These are phyloP conservation scores for Ustilago trichophora DNA, from an alignment of 1,284 basidiomycete species.

Conservation along the genomic window DNA sequence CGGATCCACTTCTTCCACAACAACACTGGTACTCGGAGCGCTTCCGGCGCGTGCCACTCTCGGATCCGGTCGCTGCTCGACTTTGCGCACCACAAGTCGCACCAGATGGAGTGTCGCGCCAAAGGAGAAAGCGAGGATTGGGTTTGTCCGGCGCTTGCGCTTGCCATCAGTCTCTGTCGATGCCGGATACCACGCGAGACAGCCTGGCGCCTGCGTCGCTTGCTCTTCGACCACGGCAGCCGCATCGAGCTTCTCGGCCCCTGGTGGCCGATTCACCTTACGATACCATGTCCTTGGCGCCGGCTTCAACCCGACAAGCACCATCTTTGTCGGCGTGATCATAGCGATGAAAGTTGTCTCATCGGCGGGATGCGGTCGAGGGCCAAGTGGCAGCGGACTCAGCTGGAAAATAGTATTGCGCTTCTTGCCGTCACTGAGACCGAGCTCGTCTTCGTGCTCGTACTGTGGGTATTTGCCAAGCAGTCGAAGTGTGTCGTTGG, in stretches of 20 bases:
- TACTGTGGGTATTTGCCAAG: slow-evolving; percentile 79
- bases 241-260: slow-evolving; percentile 9
- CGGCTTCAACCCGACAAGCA: slow-evolving; percentile 91
- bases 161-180: slow-evolving; percentile 38
- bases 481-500: slow-evolving; percentile 91
- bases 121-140: slow-evolving; percentile 58
- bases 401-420: slow-evolving; percentile 76
- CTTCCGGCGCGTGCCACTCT: background rate
- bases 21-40: background rate
- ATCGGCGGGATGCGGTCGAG: slow-evolving; percentile 80
- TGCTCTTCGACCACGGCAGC: background rate
- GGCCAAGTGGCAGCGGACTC: slow-evolving; percentile 83
- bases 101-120: slow-evolving; percentile 49
- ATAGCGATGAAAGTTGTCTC: slow-evolving; percentile 84
- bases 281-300: slow-evolving; percentile 86
- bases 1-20: slow-evolving; percentile 35
- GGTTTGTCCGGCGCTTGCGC: slow-evolving; percentile 42
- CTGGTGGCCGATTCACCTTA: slow-evolving; percentile 19
- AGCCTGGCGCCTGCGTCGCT: slow-evolving; percentile 15
- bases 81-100: slow-evolving; percentile 34
- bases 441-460: slow-evolving; percentile 37
- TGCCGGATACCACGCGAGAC: slow-evolving; percentile 60
- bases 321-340: slow-evolving; percentile 87
- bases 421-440: slow-evolving; percentile 24
- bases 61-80: slow-evolving; percentile 17